A percentile compares a stretch with the other conserved stretches of the same genome.
Conservation (phyloP, 2,329 filamentous ascomycete species). For the Botryosphaeria agaves region DNA sequence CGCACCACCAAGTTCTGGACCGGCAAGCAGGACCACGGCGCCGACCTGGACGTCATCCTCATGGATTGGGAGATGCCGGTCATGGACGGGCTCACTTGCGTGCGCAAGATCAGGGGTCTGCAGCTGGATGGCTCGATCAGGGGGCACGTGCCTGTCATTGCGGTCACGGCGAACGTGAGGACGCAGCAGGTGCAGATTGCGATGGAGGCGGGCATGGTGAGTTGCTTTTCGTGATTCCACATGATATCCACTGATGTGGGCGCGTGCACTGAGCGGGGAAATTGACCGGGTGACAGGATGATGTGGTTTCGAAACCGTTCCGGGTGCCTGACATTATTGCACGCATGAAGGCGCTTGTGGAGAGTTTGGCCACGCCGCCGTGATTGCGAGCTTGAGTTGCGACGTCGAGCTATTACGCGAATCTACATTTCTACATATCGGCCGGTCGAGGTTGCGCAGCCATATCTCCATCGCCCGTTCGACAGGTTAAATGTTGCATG, state of each 20-base stretch:
- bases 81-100: conserved; percentile 2
- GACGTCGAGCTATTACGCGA: no score
- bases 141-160: conserved; percentile 60
- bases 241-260: no score
- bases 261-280: not conserved
- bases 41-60: conserved; percentile 2
- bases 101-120: conserved; percentile 5
- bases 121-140: conserved; percentile 35
- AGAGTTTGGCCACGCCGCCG: not conserved
- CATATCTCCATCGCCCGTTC: no score
- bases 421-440: no score
- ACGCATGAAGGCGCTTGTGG: conserved; percentile 12
- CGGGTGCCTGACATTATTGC: conserved; percentile 16
- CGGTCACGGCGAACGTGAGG: conserved; percentile 68
- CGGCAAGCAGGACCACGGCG: conserved; percentile 3
- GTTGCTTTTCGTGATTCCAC: not conserved
- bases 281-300: conserved; percentile 3
- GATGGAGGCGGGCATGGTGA: conserved; percentile 3
- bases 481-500: no score
- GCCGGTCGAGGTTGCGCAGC: no score
- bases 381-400: no score
- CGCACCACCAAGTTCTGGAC: conserved; percentile 2
- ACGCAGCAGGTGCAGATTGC: conserved; percentile 38
- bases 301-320: conserved; percentile 18
- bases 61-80: conserved; percentile 2